A percentile compares a stretch with the other conserved stretches of the same genome.
phyloP scores from a whole-genome alignment of 1,284 basidiomycete species.

The Takashimella tepidaria region DNA sequence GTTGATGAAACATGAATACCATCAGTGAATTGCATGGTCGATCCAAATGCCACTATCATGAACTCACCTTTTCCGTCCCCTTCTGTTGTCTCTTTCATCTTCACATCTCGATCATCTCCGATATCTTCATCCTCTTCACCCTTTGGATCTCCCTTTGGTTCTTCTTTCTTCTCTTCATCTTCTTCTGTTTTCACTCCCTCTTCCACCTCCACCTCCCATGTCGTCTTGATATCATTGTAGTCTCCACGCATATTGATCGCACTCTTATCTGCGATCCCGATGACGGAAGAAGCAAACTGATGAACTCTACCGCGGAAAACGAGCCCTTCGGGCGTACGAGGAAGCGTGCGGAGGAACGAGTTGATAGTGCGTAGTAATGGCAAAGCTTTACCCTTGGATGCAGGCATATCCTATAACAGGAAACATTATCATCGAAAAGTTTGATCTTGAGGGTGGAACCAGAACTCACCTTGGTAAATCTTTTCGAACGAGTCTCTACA shows the following conservation, averaged over 20 bases:
- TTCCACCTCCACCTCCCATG: conserved; percentile 33
- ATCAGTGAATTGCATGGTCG: too few species aligned
- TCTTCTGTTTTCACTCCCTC: conserved; percentile 8
- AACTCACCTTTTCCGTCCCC: not conserved
- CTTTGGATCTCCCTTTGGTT: conserved; percentile 21
- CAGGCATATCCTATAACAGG: conserved; percentile 35
- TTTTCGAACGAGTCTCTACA: conserved; percentile 36
- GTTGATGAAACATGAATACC: too few species aligned
- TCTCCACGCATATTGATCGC: conserved; percentile 44
- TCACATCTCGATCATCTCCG: conserved; percentile 2
- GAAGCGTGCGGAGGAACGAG: conserved; percentile 37
- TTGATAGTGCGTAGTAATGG: conserved; percentile 41
- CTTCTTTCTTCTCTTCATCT: conserved; percentile 5
- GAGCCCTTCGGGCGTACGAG: conserved; percentile 38
- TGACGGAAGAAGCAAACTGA: conserved; percentile 38
- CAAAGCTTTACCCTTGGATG: conserved; percentile 42
- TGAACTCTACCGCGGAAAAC: conserved; percentile 41
- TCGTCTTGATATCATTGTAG: conserved; percentile 34
- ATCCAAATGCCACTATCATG: too few species aligned
- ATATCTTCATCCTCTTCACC: conserved; percentile 16
- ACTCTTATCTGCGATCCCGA: conserved; percentile 42
- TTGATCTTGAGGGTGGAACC: not conserved
- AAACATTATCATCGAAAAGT: not conserved
- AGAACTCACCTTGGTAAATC: conserved; percentile 36
- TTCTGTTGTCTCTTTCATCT: conserved; percentile 8